phyloP scores from a whole-genome alignment of 768 basidiomycete genomes.

The Lentinula lateritia region DNA sequence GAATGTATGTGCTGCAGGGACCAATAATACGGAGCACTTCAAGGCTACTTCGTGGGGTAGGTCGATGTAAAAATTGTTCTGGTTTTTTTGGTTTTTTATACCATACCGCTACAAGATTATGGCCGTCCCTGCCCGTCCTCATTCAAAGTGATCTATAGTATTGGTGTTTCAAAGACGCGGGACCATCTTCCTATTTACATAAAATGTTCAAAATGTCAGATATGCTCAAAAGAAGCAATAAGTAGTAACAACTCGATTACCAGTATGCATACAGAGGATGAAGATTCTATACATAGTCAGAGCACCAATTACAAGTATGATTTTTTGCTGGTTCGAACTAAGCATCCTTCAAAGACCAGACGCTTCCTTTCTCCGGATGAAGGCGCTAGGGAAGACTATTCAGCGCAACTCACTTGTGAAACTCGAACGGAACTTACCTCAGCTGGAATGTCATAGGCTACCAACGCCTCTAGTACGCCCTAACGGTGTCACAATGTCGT shows the following conservation, averaged over 20 bases:
- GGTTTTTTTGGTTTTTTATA: no score
- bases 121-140: no score
- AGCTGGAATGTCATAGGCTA: slow-evolving; percentile 37
- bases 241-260: no score
- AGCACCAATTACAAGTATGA: no score
- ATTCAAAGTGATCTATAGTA: not conserved
- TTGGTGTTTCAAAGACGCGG: not conserved
- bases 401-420: slow-evolving; percentile 4
- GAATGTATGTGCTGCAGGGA: not conserved
- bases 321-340: no score
- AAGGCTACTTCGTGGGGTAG: no score
- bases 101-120: no score
- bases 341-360: slow-evolving; percentile 36
- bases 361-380: slow-evolving; percentile 50
- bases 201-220: no score
- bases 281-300: no score
- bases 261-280: no score
- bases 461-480: slow-evolving; percentile 56
- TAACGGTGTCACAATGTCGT: slow-evolving; percentile 10
- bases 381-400: slow-evolving; percentile 31
- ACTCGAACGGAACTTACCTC: slow-evolving; percentile 37
- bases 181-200: not conserved
- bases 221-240: no score
- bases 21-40: not conserved
- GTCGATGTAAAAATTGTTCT: not conserved